Conservation (phyloP, 192 early-diverging fungal genomes). For the Linnemannia schmuckeri region DNA sequence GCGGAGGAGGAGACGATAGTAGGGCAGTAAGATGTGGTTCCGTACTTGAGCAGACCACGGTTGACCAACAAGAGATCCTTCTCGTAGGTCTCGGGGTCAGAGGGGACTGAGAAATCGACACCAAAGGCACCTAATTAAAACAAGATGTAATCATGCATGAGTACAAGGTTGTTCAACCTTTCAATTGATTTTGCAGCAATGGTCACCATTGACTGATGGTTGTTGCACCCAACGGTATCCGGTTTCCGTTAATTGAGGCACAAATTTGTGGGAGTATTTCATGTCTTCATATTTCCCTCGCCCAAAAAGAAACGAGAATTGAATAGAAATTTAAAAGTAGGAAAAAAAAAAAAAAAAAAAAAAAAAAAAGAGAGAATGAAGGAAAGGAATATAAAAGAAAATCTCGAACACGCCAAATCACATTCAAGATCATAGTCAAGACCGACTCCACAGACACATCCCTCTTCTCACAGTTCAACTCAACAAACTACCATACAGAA, state of each 20-base stretch:
- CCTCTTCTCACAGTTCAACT: not conserved
- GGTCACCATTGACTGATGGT: not conserved
- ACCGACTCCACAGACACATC: not conserved
- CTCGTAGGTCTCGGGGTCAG: slow-evolving; percentile 71
- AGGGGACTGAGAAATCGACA: slow-evolving; percentile 76
- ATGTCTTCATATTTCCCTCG: not conserved
- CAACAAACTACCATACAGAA: not conserved
- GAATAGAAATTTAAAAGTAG: not conserved
- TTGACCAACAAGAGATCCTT: slow-evolving; percentile 76
- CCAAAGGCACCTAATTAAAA: slow-evolving; percentile 72
- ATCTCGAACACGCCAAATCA: slow-evolving; percentile 7
- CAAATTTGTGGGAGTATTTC: not conserved
- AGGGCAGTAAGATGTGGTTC: slow-evolving; percentile 86
- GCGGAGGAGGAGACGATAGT: slow-evolving; percentile 82
- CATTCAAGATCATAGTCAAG: not conserved
- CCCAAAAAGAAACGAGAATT: not conserved
- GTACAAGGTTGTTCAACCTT: not conserved
- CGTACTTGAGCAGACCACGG: slow-evolving; percentile 80
- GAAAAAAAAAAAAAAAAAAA: not conserved
- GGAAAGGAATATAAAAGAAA: not conserved
- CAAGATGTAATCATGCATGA: not conserved
- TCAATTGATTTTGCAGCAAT: not conserved
- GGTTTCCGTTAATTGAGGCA: not conserved
- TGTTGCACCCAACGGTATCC: not conserved
- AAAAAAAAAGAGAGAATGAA: too few relatives aligned